These are phyloP conservation scores for Colletotrichum abscissum DNA, from an alignment of 2,329 filamentous ascomycete genomes.

Conservation along the genomic window DNA sequence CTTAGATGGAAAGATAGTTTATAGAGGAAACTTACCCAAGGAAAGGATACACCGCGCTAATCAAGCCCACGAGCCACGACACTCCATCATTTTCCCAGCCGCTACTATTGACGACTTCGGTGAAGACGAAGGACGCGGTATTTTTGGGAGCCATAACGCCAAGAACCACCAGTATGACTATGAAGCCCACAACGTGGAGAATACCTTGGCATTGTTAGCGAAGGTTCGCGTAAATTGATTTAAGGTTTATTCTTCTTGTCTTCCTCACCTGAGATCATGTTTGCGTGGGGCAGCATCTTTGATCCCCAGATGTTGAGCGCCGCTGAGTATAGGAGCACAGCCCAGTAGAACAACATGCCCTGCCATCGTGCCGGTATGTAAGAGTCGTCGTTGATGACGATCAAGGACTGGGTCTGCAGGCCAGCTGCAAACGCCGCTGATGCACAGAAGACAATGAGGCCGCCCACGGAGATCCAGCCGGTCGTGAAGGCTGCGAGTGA, in stretches of 20 bases:
- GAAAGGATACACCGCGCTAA: slow-evolving; percentile 46
- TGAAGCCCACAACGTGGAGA: slow-evolving; percentile 43
- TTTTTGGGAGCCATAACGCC: slow-evolving; percentile 46
- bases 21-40: slow-evolving; percentile 41
- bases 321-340: slow-evolving; percentile 49
- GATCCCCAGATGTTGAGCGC: slow-evolving; percentile 55
- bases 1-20: too few relatives aligned
- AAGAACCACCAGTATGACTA: slow-evolving; percentile 42
- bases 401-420: slow-evolving; percentile 54
- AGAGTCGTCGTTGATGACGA: slow-evolving; percentile 52
- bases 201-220: slow-evolving; percentile 21
- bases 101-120: slow-evolving; percentile 44
- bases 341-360: slow-evolving; percentile 60
- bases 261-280: slow-evolving; percentile 38
- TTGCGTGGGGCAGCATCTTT: slow-evolving; percentile 49
- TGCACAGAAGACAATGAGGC: slow-evolving; percentile 56
- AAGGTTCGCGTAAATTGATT: too few relatives aligned
- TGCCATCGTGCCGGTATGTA: slow-evolving; percentile 56
- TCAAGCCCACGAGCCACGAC: slow-evolving; percentile 46
- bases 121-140: slow-evolving; percentile 43
- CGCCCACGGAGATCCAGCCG: slow-evolving; percentile 58
- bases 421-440: slow-evolving; percentile 59
- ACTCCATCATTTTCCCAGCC: slow-evolving; percentile 45
- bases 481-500: slow-evolving; percentile 52
- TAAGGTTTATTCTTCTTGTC: neutral